Base-by-base conservation (phyloP, 2,329 filamentous ascomycete species). In the Fusarium agapanthi region DNA sequence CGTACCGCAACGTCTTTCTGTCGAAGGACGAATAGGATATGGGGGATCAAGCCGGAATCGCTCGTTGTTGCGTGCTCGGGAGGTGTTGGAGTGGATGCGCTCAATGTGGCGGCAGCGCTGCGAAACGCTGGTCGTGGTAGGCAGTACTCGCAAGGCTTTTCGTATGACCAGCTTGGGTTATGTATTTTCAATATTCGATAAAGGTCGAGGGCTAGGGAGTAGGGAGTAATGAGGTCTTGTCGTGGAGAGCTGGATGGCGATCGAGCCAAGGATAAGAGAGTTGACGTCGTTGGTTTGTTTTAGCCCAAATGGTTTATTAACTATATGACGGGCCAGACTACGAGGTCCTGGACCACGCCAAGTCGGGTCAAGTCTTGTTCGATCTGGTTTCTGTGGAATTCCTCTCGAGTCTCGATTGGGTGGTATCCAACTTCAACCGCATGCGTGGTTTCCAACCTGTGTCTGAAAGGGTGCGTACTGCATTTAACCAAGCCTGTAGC, bases 261-360 rank as follows among this genome's bases (percentile, higher is more conserved):
- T 47, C 35, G 71, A 55, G 59, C 56, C 71, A 71, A 65, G 71
- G 60, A 53, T 50, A 50, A 65, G 34, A 48, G 40, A 61, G 62
- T 75, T 77, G 75, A 76, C 75, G 75, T 77, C 65, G 75, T 73
- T 61, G 73, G 60, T 70, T 58, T 65, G 62, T 61, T 51, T 71
- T 72, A 74, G 71, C 67, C 50, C 51, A 45, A 62, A 55, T 70
- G 57, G 55, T 60, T 50, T 50, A 48, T 50, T 50, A 48, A 48
- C 47, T 69, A 57, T 47, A 55, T 68, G 70, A 73, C 57, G 38
- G 48, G 53, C 48, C 41, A 72, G 57, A 55, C 68, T 71, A 67
- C 38, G 55, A 45, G 51, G 45, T 38, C 34, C 41, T 65, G 56
- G 57, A 41, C 70, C 61, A 71, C 45, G 47, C 67, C 62, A 68